Evolutionary conservation across 306 rosid species (phyloP).

Genomic region (Cucurbita moschata): DNA sequence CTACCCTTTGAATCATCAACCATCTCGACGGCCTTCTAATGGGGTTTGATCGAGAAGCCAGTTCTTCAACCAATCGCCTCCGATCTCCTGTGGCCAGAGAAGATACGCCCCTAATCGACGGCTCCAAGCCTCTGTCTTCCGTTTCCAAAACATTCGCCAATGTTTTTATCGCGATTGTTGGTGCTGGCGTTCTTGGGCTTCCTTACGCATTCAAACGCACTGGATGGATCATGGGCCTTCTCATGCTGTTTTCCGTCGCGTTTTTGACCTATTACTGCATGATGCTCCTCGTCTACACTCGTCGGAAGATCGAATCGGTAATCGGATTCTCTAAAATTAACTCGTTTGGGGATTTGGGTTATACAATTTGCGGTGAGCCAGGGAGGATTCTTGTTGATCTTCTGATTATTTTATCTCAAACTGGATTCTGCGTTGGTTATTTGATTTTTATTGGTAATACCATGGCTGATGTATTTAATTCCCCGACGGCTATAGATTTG

Average conservation of each 20-base stretch:
- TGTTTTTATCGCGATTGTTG: constrained; percentile 40
- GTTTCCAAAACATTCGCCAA: constrained; percentile 39
- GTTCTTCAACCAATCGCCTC: constrained; percentile 18
- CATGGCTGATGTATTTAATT: constrained; percentile 17
- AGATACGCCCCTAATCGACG: constrained; percentile 27
- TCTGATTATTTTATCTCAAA: constrained; percentile 29
- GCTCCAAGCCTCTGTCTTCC: constrained; percentile 17
- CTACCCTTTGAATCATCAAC: neutral
- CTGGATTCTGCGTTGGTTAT: constrained; percentile 41
- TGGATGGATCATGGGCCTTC: constrained; percentile 30
- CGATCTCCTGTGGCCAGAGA: constrained; percentile 19
- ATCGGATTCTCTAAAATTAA: constrained; percentile 14
- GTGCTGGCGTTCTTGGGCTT: constrained; percentile 42
- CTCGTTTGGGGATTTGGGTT: constrained; percentile 48
- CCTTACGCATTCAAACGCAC: constrained; percentile 41
- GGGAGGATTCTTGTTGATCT: constrained; percentile 26
- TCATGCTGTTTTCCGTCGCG: constrained; percentile 25
- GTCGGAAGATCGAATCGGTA: constrained; percentile 28
- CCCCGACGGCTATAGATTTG: neutral
- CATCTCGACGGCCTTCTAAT: neutral
- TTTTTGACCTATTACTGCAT: constrained; percentile 31
- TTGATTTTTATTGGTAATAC: constrained; percentile 35
- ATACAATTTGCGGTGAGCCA: constrained; percentile 19
- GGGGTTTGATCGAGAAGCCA: constrained; percentile 18
- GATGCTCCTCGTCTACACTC: constrained; percentile 39